Percentiles rank a stretch among this genome's conserved stretches.
Evolutionary conservation across 106 monocot species (phyloP).

Genomic region (Apostasia ramifera): DNA sequence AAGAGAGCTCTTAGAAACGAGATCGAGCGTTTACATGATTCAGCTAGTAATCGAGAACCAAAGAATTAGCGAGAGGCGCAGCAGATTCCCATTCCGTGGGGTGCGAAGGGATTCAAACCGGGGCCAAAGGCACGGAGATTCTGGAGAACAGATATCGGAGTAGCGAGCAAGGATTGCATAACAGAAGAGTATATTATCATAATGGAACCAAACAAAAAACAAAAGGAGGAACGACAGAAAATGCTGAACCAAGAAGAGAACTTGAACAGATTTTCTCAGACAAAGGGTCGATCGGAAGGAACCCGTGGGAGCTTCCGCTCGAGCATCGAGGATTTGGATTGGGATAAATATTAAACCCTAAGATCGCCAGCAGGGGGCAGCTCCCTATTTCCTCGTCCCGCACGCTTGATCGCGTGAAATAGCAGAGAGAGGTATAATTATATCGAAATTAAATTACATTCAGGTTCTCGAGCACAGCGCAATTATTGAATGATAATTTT

Average conservation of each 20-base stretch:
- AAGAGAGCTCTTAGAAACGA: background rate
- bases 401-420: no score
- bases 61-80: conserved; percentile 35
- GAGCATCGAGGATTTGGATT: conserved; percentile 1
- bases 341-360: background rate
- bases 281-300: background rate
- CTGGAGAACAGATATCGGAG: conserved; percentile 11
- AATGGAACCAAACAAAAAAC: conserved; percentile 1
- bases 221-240: background rate
- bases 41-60: background rate
- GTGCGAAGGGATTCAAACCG: conserved; percentile 74
- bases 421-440: no score
- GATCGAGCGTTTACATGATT: conserved; percentile 30
- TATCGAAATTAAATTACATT: no score
- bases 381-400: no score
- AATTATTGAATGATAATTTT: no score
- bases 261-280: background rate
- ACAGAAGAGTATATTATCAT: conserved; percentile 11
- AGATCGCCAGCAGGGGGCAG: background rate
- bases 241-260: background rate
- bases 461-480: no score
- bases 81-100: conserved; percentile 62
- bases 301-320: background rate
- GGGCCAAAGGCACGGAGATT: conserved; percentile 69
- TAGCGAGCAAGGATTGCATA: background rate